Evolutionary conservation across 306 rosid species (phyloP).

Genomic region (Trichosanthes truncata): DNA sequence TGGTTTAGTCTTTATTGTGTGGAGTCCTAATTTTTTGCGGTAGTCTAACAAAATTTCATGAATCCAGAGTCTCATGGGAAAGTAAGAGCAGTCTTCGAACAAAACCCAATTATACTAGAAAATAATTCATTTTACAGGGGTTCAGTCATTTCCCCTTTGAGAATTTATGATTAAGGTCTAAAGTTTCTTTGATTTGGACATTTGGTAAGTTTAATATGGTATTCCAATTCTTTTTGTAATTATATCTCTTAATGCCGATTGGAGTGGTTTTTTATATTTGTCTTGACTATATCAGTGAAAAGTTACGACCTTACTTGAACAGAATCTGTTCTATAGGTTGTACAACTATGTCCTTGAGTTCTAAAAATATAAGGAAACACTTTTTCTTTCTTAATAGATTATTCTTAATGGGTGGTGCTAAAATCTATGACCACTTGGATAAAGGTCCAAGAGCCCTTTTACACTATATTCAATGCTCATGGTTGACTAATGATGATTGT

Average conservation of each 20-base stretch:
- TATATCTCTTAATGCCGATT: background rate
- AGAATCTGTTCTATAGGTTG: no score
- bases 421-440: background rate
- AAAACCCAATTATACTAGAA: background rate
- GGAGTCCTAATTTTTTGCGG: background rate
- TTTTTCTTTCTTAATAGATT: background rate
- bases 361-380: no score
- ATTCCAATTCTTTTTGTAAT: background rate
- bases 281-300: background rate
- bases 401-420: background rate
- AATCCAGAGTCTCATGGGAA: background rate
- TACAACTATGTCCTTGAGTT: no score
- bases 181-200: background rate
- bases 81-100: background rate
- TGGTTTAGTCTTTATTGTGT: background rate
- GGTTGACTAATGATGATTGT: background rate
- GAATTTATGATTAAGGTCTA: background rate
- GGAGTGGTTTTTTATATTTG: background rate
- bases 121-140: background rate
- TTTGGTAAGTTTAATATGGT: background rate
- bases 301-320: background rate
- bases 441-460: background rate
- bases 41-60: background rate
- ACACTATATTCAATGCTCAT: background rate
- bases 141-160: background rate